Percentiles rank a stretch among this genome's conserved stretches.
phyloP scores from a whole-genome alignment of 805 yeast genomes.

The Candida endomychidarum region DNA sequence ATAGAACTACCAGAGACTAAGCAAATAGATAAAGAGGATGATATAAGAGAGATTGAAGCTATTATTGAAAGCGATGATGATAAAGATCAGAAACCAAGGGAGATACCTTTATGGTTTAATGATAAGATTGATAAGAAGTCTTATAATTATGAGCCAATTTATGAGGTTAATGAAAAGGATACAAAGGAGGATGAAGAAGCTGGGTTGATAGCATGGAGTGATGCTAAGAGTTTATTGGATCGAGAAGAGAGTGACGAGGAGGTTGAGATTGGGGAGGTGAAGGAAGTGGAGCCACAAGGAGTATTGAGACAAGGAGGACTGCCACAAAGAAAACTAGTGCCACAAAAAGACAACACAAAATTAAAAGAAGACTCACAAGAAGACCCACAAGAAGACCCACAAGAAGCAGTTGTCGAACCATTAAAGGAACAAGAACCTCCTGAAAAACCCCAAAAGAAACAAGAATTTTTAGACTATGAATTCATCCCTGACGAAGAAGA shows the following conservation, averaged over 20 bases:
- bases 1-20: too few species aligned
- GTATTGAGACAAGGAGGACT: too few species aligned
- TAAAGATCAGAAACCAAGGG: slow-evolving; percentile 4
- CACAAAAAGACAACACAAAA: not conserved
- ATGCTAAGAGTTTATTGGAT: slow-evolving; percentile 36
- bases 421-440: not conserved
- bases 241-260: slow-evolving; percentile 5
- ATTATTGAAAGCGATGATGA: slow-evolving; percentile 13
- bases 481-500: slow-evolving; percentile 80
- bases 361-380: too few species aligned
- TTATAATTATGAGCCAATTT: not conserved
- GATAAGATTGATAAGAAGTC: slow-evolving; percentile 13
- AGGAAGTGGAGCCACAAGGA: not conserved
- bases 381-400: not conserved
- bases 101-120: slow-evolving; percentile 36
- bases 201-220: slow-evolving; percentile 53
- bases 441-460: slow-evolving; percentile 13
- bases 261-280: slow-evolving; percentile 1
- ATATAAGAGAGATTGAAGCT: slow-evolving; percentile 11
- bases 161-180: slow-evolving; percentile 20
- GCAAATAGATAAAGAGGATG: slow-evolving; percentile 5
- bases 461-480: slow-evolving; percentile 51
- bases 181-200: slow-evolving; percentile 39
- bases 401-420: not conserved
- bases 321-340: too few species aligned